Evolutionary conservation across 2,329 filamentous ascomycete species (phyloP), one percentile per base, ranked within the genome.

Genomic region (Sporothrix brasiliensis): DNA sequence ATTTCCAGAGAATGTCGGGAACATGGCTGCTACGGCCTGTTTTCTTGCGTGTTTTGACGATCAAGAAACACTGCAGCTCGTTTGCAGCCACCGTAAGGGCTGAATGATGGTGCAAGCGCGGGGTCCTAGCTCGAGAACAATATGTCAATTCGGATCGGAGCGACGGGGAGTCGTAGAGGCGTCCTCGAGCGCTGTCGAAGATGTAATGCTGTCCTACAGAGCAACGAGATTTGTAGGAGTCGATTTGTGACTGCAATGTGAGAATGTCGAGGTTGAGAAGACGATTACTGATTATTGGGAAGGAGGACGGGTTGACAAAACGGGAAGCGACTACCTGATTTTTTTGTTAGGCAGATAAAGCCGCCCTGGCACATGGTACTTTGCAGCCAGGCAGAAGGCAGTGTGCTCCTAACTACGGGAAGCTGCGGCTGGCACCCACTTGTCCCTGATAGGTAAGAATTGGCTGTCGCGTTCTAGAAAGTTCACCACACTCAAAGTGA

Each of bases 1-100:
- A 80, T 83, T 92, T 75, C 95, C 95, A 30, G 92, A 95, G 82
- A 99, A 99, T 69, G 91, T 93, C 73, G 91, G 90, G 82, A 95
- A 96, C 94, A 97, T 97, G 78, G 77, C 72, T 67, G 68, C 50
- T 27, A 9, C 27, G 30, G 19, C 4, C 11, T 52, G 14, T 30
- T 41, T 34, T 47, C n/a, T n/a, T 56, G 24, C 34, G 19, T 41
- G 27, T 16, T 47, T 7, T 24, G 24, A 34, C 21, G 16, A 44
- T 69, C 27, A 24, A 69, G 53, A 61, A 56, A 39, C 47, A 47
- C 39, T 39, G 52, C 49, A 13, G 41, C 47, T 68, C 54, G 53
- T 68, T 19, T 56, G 54, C n/a, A 24, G 19, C 41, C 24, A 53
- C 54, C 21, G 67, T 41, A 44, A 21, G 52, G 11, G 58, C 21